Percentiles rank a stretch among this genome's conserved stretches.
Evolutionary conservation across 148 eudicot species (phyloP).

Genomic region (Vaccinium darrowii): DNA sequence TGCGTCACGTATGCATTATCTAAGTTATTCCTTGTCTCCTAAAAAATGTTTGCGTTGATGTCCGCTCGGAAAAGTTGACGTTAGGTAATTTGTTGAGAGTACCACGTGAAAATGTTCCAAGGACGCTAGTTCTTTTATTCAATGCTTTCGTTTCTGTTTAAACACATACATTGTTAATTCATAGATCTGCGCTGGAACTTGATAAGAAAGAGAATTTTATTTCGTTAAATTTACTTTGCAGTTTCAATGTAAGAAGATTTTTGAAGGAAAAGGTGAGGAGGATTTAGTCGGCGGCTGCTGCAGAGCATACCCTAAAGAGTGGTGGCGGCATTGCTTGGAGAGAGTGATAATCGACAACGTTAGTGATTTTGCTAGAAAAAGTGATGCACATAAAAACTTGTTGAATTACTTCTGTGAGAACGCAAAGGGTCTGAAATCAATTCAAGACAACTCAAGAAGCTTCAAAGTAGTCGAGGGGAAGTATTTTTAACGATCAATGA

Average conservation of each 20-base stretch:
- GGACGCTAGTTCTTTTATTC: neutral
- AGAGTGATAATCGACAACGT: neutral
- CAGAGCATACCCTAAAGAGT: neutral
- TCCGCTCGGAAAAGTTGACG: neutral
- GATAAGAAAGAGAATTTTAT: too few relatives aligned
- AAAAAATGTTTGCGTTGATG: neutral
- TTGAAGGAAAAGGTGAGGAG: neutral
- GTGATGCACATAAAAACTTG: neutral
- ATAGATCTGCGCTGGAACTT: too few relatives aligned
- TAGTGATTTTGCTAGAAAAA: neutral
- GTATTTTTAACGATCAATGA: too few relatives aligned
- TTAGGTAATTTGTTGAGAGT: neutral
- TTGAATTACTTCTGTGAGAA: neutral
- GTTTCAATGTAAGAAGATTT: neutral
- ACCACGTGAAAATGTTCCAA: neutral
- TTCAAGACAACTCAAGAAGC: neutral
- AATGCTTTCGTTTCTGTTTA: too few relatives aligned
- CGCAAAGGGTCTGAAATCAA: neutral
- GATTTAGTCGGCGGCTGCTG: neutral
- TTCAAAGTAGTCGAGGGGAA: too few relatives aligned
- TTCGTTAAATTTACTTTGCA: neutral
- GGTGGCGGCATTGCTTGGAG: constrained; percentile 3
- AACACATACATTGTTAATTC: too few relatives aligned
- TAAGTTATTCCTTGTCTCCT: neutral
- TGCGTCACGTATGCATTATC: neutral